Conservation (phyloP, 1,284 basidiomycete genomes). For the Psilocybe mexicana region DNA sequence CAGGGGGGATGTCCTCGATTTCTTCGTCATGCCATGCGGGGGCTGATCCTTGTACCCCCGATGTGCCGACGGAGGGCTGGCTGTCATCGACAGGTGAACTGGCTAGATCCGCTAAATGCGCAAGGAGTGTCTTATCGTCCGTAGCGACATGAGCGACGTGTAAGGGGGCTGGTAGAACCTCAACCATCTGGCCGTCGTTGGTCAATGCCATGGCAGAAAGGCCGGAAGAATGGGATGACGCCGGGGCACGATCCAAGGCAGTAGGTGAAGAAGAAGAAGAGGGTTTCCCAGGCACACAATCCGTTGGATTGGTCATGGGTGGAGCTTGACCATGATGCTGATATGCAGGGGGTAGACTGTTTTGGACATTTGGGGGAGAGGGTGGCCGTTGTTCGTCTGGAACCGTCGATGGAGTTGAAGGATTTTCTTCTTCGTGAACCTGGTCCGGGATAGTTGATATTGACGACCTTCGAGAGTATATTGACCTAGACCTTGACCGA, state of each 20-base stretch:
- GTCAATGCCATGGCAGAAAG: constrained; percentile 12
- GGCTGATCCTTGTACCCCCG: constrained; percentile 31
- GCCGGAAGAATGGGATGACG: constrained; percentile 26
- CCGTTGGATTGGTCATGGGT: constrained; percentile 18
- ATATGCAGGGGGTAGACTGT: constrained; percentile 38
- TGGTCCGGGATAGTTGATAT: constrained; percentile 19
- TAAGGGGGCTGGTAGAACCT: constrained; percentile 24
- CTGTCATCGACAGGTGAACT: constrained; percentile 44
- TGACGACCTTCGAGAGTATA: constrained; percentile 27
- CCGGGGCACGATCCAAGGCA: constrained; percentile 17
- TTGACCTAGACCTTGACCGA: constrained; percentile 14
- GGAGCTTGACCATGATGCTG: constrained; percentile 29
- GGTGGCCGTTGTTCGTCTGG: constrained; percentile 9
- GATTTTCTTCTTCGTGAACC: constrained; percentile 7
- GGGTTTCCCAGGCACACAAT: constrained; percentile 8
- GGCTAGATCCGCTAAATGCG: constrained; percentile 53
- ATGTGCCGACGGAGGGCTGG: constrained; percentile 14
- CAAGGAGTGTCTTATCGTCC: constrained; percentile 70
- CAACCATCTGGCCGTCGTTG: constrained; percentile 11
- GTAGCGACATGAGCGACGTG: constrained; percentile 67
- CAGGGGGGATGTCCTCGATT: constrained; percentile 30
- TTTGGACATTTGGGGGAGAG: constrained; percentile 5
- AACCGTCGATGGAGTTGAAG: constrained; percentile 4
- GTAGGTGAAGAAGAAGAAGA: constrained; percentile 12
- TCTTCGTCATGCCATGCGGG: constrained; percentile 48